Evolutionary conservation across 164 flowering plant species (phyloP).

Genomic region (Aristolochia contorta): DNA sequence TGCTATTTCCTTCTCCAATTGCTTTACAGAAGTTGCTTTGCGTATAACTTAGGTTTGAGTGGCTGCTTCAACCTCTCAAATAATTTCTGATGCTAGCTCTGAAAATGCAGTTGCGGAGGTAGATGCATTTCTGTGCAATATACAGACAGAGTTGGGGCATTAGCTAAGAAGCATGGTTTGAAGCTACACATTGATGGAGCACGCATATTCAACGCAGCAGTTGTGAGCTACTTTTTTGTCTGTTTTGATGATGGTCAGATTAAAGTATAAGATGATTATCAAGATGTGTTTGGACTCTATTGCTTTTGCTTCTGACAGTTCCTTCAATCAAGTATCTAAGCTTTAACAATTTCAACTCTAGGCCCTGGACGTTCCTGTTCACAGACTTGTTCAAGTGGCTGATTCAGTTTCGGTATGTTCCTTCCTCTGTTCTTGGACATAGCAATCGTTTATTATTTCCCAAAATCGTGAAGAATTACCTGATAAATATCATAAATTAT

Average conservation of each 20-base stretch:
- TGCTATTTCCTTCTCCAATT: no score
- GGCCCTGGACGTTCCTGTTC: constrained; percentile 90
- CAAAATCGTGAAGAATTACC: no score
- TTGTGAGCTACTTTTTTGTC: constrained; percentile 33
- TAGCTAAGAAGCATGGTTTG: constrained; percentile 76
- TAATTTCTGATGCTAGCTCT: background rate
- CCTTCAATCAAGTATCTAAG: background rate
- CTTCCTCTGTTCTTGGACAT: background rate
- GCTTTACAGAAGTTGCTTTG: no score
- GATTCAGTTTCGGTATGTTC: constrained; percentile 79
- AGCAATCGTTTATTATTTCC: background rate
- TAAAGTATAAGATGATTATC: background rate
- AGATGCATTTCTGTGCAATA: constrained; percentile 79
- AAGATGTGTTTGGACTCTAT: background rate
- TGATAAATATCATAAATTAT: no score
- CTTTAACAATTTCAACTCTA: constrained; percentile 15
- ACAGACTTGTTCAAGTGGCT: constrained; percentile 81
- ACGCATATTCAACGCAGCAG: constrained; percentile 85
- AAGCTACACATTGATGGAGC: constrained; percentile 98
- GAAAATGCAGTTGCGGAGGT: constrained; percentile 61
- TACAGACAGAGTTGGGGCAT: constrained; percentile 71
- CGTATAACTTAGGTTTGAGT: no score
- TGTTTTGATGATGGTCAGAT: background rate
- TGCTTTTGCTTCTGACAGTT: background rate
- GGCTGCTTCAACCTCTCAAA: no score